These are phyloP conservation scores for Backusella westeae DNA, from an alignment of 192 early-diverging fungal genomes.

Conservation along the genomic window DNA sequence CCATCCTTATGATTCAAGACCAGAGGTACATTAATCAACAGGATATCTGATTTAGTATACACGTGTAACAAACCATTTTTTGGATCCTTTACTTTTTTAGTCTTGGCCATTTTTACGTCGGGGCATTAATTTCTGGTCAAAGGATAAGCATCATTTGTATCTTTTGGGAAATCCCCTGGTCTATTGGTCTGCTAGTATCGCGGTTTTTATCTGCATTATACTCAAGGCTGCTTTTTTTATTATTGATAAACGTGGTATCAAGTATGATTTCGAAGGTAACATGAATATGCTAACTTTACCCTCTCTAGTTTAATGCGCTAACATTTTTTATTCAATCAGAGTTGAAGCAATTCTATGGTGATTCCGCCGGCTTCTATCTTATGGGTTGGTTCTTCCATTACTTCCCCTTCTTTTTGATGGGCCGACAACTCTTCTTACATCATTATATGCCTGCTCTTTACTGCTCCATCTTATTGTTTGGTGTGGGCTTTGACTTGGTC, in stretches of 20 bases:
- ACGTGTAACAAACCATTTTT: neutral
- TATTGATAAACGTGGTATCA: conserved; percentile 43
- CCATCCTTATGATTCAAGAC: conserved; percentile 94
- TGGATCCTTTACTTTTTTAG: conserved; percentile 20
- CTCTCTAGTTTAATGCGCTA: neutral
- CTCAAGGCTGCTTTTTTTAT: conserved; percentile 55
- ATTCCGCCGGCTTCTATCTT: conserved; percentile 67
- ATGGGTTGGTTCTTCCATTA: conserved; percentile 87
- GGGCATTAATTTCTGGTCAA: conserved; percentile 92
- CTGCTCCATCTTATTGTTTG: conserved; percentile 74
- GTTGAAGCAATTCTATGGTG: conserved; percentile 49
- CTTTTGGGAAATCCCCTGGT: conserved; percentile 90
- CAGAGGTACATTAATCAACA: conserved; percentile 41
- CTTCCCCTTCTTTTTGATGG: conserved; percentile 91
- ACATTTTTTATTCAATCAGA: conserved; percentile 2
- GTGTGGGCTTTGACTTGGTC: conserved; percentile 74
- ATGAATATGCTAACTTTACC: neutral
- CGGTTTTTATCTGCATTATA: conserved; percentile 58
- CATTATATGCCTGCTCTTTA: conserved; percentile 97
- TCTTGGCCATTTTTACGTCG: conserved; percentile 85
- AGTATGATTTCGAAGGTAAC: conserved; percentile 39
- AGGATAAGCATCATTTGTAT: conserved; percentile 78
- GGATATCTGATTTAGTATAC: neutral
- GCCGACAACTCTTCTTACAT: conserved; percentile 89
- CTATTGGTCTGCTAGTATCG: conserved; percentile 72